Base-by-base conservation (phyloP, 2,329 filamentous ascomycete genomes). In the Penicillium crustosum region DNA sequence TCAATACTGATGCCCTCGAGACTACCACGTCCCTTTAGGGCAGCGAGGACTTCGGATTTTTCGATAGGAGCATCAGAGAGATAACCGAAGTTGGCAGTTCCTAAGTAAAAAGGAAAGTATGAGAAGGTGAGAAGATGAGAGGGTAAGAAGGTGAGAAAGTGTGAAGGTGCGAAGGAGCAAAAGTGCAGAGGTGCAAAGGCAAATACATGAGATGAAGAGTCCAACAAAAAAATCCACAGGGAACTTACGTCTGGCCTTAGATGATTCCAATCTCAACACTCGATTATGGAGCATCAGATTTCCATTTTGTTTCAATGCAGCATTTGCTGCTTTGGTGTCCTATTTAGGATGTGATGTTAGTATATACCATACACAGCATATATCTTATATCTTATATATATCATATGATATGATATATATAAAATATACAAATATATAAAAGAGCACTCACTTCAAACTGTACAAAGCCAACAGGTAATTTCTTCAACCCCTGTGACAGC, bases 391-490 rank as follows among this genome's bases (percentile, higher is more conserved):
- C 7, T 7, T 19, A 39, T 17, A 13, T 7, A 41, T 21, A 7
- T 13, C 4, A 31, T 8, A 31, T n/a, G 5, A 15, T 15, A 6
- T n/a, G n/a, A n/a, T n/a, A n/a, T n/a, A n/a, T n/a, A n/a, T n/a
- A n/a, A n/a, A n/a, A 12, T 19, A 49, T 39, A 8, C 5, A 29
- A 3, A 12, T 31, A 31, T 31, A 31, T 12, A 31, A 17, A 41
- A 29, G 2, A 2, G 7, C 2, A 53, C 65, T 53, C 63, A 73
- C 74, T 60, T 77, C 69, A 57, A 74, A 77, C 55, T 77, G 75
- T 23, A 76, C 68, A 66, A 77, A 74, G 15, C 69, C 75, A 38
- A 67, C 70, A 0, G 74, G 73, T 15, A 77, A 64, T 15, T 72
- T 70, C 41, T 62, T 66, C 59, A 76, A 68, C 17, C 66, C 33